Conservation (phyloP, 805 yeast species). For the Nakazawaea peltata region DNA sequence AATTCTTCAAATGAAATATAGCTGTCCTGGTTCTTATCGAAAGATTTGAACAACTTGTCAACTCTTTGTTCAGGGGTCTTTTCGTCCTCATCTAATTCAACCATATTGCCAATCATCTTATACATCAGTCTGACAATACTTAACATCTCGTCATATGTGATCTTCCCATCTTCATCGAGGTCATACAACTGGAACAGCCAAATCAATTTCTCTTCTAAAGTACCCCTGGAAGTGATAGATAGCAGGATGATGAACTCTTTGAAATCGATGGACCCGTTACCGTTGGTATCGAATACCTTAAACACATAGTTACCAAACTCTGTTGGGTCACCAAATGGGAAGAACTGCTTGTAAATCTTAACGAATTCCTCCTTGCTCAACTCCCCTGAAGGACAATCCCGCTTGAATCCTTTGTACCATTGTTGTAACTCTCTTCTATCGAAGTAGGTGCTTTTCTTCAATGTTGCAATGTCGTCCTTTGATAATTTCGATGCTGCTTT, state of each 20-base stretch:
- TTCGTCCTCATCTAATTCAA: constrained; percentile 80
- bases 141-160: constrained; percentile 72
- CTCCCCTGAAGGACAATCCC: constrained; percentile 92
- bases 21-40: constrained; percentile 66
- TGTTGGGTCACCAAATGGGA: constrained; percentile 96
- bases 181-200: constrained; percentile 93
- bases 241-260: constrained; percentile 87
- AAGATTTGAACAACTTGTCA: constrained; percentile 64
- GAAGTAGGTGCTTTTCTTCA: constrained; percentile 82
- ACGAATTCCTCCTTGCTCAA: constrained; percentile 80
- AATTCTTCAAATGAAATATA: constrained; percentile 80
- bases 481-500: constrained; percentile 89
- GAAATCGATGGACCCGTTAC: constrained; percentile 78
- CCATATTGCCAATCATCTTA: constrained; percentile 95
- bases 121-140: constrained; percentile 77
- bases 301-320: constrained; percentile 86
- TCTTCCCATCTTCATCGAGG: constrained; percentile 67
- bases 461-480: constrained; percentile 77
- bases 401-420: constrained; percentile 93
- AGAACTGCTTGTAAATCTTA: constrained; percentile 90
- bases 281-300: constrained; percentile 79
- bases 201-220: constrained; percentile 70
- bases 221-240: constrained; percentile 81
- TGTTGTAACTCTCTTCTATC: constrained; percentile 93
- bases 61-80: constrained; percentile 86